Base-by-base conservation (phyloP, 805 yeast genomes). In the Lachancea waltii region DNA sequence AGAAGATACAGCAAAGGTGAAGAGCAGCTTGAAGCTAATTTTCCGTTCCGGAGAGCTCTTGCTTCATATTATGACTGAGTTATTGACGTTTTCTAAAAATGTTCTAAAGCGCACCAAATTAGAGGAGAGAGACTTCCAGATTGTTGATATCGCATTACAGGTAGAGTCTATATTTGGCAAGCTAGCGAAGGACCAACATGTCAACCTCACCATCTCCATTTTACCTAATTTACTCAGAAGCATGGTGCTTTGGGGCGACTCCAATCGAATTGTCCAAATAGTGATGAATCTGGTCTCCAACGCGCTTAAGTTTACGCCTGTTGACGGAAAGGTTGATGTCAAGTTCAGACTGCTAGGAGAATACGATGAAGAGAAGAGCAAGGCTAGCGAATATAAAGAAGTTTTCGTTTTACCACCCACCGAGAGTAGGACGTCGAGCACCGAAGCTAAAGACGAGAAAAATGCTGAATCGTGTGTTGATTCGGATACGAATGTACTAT, bases 281-380 rank as follows among this genome's bases (percentile, higher is more conserved):
- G 79, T 90, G 5, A 87, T 90, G 89, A 92, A 92, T 53, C 67
- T 92, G 39, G 92, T 90, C 7, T 81, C 94, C 13, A 90, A 92
- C 61, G 79, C 95, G 0, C 67, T 92, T 50, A 92, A 92, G 58
- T 92, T 92, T 52, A 89, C 97, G 0, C 95, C 95, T 0, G 82
- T 79, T 13, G 85, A 85, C 42, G 97, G 97, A 2, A 70, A 73
- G 11, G 94, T 89, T 9, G 70, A 70, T 20, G 85, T 85, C 7
- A 56, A 68, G 1, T 73, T 82, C 46, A 72, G 68, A 44, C 57
- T 81, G n/a, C 39, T 81, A 14, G 92, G 92, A 27, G 84, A 78
- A 52, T 84, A 80, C 53, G 92, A 82, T 51, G 70, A 66, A 49
- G 64, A 55, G 17, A 57, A 60, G 42, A 75, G 85, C 19, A 59